A percentile compares a stretch with the other conserved stretches of the same genome.
phyloP scores from a whole-genome alignment of 352 stramenopile genomes.

The Peronospora destructor region DNA sequence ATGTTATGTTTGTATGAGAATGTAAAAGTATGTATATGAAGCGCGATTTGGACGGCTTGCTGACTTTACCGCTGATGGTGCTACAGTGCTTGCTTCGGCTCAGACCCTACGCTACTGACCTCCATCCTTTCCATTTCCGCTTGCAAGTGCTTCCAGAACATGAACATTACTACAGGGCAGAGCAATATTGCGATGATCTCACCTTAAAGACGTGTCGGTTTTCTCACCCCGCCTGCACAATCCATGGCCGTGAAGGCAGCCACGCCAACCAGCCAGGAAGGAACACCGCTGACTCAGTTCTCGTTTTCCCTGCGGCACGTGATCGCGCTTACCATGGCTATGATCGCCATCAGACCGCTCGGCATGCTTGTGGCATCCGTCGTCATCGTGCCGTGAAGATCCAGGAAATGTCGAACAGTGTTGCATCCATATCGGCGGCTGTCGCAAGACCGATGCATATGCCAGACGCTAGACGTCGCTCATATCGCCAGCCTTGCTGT shows the following conservation, averaged over 20 bases:
- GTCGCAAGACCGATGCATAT: constrained; percentile 36
- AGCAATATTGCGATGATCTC: constrained; percentile 51
- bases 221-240: constrained; percentile 42
- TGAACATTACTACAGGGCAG: constrained; percentile 34
- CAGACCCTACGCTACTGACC: constrained; percentile 4
- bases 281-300: constrained; percentile 18
- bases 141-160: constrained; percentile 29
- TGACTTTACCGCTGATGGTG: background rate
- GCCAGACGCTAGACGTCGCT: constrained; percentile 20
- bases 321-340: constrained; percentile 43
- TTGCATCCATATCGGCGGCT: constrained; percentile 35
- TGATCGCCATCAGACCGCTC: constrained; percentile 38
- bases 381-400: constrained; percentile 33
- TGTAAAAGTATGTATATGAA: background rate
- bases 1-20: background rate
- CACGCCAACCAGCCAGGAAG: constrained; percentile 14
- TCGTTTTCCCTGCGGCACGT: constrained; percentile 32
- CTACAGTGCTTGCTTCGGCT: background rate
- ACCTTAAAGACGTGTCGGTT: constrained; percentile 49
- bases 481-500: constrained; percentile 25
- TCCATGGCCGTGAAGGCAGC: constrained; percentile 26
- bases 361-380: constrained; percentile 38
- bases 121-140: constrained; percentile 9
- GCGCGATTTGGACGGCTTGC: background rate
- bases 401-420: constrained; percentile 52